Percentiles rank a stretch among this genome's conserved stretches.
These are phyloP conservation scores for Pelargonium australe DNA, from an alignment of 441 rosid species.

Conservation along the genomic window DNA sequence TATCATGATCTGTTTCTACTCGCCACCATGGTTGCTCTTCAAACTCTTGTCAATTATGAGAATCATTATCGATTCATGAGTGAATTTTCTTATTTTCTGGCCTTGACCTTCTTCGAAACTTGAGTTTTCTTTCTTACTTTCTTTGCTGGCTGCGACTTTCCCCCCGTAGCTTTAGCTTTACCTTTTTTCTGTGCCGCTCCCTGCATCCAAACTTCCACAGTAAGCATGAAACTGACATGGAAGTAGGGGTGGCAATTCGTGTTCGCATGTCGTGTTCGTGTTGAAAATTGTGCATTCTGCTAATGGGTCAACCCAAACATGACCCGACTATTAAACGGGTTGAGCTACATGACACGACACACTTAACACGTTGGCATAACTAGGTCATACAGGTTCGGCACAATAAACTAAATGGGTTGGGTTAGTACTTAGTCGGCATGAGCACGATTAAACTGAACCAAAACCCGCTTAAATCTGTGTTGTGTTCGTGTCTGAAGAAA, in stretches of 20 bases:
- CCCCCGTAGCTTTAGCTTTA: slow-evolving; percentile 32
- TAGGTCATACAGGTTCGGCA: too few relatives aligned
- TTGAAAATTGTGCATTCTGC: too few relatives aligned
- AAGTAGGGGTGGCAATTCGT: too few relatives aligned
- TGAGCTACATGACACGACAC: too few relatives aligned
- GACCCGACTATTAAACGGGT: too few relatives aligned
- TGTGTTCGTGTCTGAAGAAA: slow-evolving; percentile 1
- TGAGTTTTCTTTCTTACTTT: slow-evolving; percentile 48
- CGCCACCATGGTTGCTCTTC: slow-evolving; percentile 1
- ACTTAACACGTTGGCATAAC: too few relatives aligned
- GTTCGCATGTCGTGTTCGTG: too few relatives aligned
- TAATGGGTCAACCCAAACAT: too few relatives aligned
- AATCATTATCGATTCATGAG: slow-evolving; percentile 1
- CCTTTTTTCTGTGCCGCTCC: slow-evolving; percentile 47
- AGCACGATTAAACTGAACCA: too few relatives aligned
- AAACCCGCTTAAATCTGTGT: too few relatives aligned
- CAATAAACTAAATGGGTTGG: too few relatives aligned
- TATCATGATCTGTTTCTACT: neutral
- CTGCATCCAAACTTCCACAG: slow-evolving; percentile 31
- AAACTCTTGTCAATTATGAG: neutral
- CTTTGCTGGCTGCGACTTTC: slow-evolving; percentile 53
- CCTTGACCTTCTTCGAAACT: slow-evolving; percentile 39
- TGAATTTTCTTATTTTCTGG: slow-evolving; percentile 48
- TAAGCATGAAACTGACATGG: slow-evolving; percentile 3
- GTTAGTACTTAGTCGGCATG: too few relatives aligned